A percentile compares a stretch with the other conserved stretches of the same genome.
phyloP scores from a whole-genome alignment of 208 protist species.

The Leishmania martiniquensis region DNA sequence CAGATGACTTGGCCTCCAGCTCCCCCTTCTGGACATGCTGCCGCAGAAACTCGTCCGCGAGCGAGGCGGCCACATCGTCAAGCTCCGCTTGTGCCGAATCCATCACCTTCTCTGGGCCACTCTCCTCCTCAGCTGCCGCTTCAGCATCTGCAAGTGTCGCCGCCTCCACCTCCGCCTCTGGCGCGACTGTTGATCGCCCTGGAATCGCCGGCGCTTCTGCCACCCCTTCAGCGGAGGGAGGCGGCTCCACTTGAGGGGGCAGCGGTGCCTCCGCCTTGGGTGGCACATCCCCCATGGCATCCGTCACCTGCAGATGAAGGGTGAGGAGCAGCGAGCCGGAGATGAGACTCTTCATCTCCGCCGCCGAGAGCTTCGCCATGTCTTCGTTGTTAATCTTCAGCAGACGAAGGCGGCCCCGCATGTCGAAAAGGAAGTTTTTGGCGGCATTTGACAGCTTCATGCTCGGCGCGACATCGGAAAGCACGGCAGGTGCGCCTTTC shows the following conservation, averaged over 20 bases:
- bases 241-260: neutral
- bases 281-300: conserved; percentile 12
- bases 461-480: conserved; percentile 33
- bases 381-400: conserved; percentile 48
- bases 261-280: neutral
- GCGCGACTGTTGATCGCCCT: too few relatives aligned
- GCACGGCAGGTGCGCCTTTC: neutral
- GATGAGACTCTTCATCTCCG: conserved; percentile 17
- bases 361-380: conserved; percentile 17
- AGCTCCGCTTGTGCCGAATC: conserved; percentile 2
- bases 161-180: neutral
- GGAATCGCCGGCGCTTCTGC: neutral
- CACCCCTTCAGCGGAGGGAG: neutral
- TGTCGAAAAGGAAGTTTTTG: conserved; percentile 49
- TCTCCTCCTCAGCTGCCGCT: neutral
- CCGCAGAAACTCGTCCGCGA: conserved; percentile 33
- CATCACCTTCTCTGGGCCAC: neutral
- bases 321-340: conserved; percentile 30
- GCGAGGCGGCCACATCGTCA: conserved; percentile 13
- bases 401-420: conserved; percentile 41
- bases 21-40: conserved; percentile 25
- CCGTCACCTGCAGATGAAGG: conserved; percentile 38
- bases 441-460: conserved; percentile 48
- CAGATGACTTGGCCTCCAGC: conserved; percentile 14
- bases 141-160: conserved; percentile 2